Percentiles rank a stretch among this genome's conserved stretches.
These are phyloP conservation scores for Chimonanthus praecox DNA, from an alignment of 164 flowering plant genomes.

Conservation along the genomic window DNA sequence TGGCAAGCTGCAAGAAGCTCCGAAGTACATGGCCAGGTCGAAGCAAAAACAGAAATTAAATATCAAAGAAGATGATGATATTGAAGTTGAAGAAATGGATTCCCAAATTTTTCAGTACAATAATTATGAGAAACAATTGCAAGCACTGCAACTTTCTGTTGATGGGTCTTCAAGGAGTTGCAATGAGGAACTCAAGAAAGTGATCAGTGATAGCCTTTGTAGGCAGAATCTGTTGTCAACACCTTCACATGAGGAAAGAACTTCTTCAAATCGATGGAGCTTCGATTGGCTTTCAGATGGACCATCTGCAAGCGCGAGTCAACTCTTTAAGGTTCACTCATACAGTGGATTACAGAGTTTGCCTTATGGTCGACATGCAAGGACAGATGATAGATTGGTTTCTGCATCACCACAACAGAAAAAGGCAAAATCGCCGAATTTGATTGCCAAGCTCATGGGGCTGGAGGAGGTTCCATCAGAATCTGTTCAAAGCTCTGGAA, in stretches of 20 bases:
- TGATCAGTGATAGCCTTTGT: conserved; percentile 26
- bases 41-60: conserved; percentile 36
- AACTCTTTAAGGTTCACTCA: conserved; percentile 27
- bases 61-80: conserved; percentile 13
- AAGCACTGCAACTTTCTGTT: conserved; percentile 30
- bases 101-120: conserved; percentile 18
- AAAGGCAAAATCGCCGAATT: conserved; percentile 33
- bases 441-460: conserved; percentile 92
- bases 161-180: conserved; percentile 28
- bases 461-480: conserved; percentile 50
- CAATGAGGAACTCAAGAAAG: conserved; percentile 38
- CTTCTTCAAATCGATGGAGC: conserved; percentile 11
- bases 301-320: conserved; percentile 59
- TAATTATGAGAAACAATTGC: conserved; percentile 12
- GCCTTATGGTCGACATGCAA: not conserved
- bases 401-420: conserved; percentile 24
- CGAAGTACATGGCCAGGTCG: conserved; percentile 33
- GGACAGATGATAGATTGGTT: conserved; percentile 17
- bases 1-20: conserved; percentile 66
- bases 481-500: conserved; percentile 15
- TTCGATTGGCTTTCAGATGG: conserved; percentile 29
- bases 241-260: conserved; percentile 18
- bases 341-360: conserved; percentile 12
- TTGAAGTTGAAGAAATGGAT: conserved; percentile 14
- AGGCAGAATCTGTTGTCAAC: conserved; percentile 48